Conservation (phyloP, 129 eudicot species). For the Lactuca sativa region DNA sequence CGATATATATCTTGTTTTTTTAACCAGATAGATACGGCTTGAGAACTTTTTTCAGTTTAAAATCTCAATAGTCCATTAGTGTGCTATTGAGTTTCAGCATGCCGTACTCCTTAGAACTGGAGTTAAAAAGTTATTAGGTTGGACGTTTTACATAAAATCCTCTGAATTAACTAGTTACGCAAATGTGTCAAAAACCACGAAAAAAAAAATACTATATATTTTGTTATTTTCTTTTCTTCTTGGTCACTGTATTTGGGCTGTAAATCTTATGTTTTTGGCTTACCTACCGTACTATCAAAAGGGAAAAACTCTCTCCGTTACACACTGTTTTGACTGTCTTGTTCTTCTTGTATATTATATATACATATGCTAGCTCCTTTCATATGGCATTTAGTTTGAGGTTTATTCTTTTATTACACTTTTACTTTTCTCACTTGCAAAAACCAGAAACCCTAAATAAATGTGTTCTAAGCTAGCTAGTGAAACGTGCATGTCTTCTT, state of each 20-base stretch:
- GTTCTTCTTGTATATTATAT: neutral
- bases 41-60: neutral
- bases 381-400: neutral
- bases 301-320: neutral
- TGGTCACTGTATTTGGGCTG: neutral
- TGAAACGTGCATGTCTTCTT: neutral
- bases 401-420: neutral
- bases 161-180: neutral
- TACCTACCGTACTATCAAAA: neutral
- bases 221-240: neutral
- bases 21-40: neutral
- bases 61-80: neutral
- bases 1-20: neutral
- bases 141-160: neutral
- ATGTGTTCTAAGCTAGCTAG: neutral
- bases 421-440: neutral
- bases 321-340: neutral
- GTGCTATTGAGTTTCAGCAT: neutral
- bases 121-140: neutral
- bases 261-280: neutral
- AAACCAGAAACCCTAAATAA: neutral
- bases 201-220: no score
- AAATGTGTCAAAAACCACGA: neutral
- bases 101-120: neutral
- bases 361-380: neutral